Conservation (phyloP, 2,329 filamentous ascomycete genomes). For the Calonectria pseudoturangicola region DNA sequence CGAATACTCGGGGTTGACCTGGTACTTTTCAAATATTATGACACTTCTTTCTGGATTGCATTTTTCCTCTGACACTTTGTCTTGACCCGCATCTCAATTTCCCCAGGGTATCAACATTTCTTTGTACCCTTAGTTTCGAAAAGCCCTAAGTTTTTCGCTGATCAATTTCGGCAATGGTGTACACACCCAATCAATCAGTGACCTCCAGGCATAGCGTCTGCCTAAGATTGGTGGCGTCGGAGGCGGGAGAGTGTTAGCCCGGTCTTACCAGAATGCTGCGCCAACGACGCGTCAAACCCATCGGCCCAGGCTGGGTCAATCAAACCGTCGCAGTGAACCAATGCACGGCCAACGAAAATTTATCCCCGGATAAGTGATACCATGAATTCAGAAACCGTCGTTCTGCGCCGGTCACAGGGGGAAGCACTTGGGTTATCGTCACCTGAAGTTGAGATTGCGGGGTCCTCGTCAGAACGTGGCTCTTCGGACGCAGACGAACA, state of each 20-base stretch:
- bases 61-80: neutral
- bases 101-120: no score
- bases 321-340: neutral
- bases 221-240: conserved; percentile 23
- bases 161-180: neutral
- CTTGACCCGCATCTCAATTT: neutral
- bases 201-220: neutral
- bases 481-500: neutral
- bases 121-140: neutral
- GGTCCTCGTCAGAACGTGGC: conserved; percentile 18
- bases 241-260: conserved; percentile 42
- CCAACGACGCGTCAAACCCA: conserved; percentile 1
- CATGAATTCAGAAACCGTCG: neutral
- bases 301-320: neutral
- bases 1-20: neutral
- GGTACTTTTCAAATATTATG: neutral
- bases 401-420: neutral
- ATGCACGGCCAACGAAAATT: neutral
- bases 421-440: neutral
- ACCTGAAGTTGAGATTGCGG: conserved; percentile 16
- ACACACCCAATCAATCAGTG: neutral
- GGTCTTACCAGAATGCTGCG: conserved; percentile 33
- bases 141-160: no score
- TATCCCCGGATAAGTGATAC: neutral
- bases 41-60: neutral